A percentile compares a stretch with the other conserved stretches of the same genome.
These are phyloP conservation scores for Paraphaeosphaeria sporulosa DNA, from an alignment of 2,329 filamentous ascomycete species.

Conservation along the genomic window DNA sequence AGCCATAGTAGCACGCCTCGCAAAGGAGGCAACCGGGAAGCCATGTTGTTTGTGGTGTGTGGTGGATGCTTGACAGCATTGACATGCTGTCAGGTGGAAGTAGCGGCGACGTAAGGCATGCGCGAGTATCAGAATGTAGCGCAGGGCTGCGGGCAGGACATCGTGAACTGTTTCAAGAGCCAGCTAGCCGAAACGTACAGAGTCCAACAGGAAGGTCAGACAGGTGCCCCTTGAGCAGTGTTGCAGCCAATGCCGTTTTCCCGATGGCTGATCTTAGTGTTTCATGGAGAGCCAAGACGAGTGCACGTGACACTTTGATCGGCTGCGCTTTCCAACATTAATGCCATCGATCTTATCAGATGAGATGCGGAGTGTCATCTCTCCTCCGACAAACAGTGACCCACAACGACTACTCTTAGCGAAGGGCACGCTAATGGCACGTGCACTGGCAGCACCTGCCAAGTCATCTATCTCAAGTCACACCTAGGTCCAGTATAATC, in stretches of 20 bases:
- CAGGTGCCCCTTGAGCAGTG: slow-evolving; percentile 15
- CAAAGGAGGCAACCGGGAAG: slow-evolving; percentile 22
- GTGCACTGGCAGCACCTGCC: not conserved
- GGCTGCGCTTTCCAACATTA: too few relatives aligned
- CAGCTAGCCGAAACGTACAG: slow-evolving; percentile 29
- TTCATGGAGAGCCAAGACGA: slow-evolving; percentile 6
- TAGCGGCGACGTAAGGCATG: slow-evolving; percentile 6
- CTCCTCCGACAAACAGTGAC: not conserved
- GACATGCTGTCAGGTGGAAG: slow-evolving; percentile 15
- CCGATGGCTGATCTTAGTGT: slow-evolving; percentile 18
- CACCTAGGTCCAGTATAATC: too few relatives aligned
- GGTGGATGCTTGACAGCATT: not conserved
- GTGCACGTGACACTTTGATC: slow-evolving; percentile 18
- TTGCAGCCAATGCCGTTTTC: slow-evolving; percentile 24
- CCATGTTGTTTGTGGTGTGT: slow-evolving; percentile 20
- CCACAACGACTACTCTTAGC: not conserved
- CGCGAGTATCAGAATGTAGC: not conserved
- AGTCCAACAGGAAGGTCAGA: slow-evolving; percentile 17
- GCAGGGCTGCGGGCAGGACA: slow-evolving; percentile 2
- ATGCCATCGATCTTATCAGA: slow-evolving; percentile 35
- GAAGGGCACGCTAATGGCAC: not conserved
- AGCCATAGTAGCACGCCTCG: slow-evolving; percentile 24
- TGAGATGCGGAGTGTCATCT: slow-evolving; percentile 17
- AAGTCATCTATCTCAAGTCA: not conserved
- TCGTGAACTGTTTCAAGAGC: slow-evolving; percentile 17